Base-by-base conservation (phyloP, 345 rosid genomes). In the Reutealis trisperma region DNA sequence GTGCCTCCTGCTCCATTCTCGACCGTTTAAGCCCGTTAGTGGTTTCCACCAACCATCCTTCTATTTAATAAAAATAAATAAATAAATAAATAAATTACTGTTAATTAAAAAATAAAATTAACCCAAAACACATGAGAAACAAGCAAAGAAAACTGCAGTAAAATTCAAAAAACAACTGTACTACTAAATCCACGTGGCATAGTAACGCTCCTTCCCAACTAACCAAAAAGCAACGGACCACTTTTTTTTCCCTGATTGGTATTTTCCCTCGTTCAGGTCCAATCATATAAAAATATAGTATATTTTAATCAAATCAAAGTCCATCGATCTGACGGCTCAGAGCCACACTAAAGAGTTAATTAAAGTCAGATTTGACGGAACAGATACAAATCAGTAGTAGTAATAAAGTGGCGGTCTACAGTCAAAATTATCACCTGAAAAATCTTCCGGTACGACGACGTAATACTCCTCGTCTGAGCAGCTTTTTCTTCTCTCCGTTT, bases 401-500 rank as follows among this genome's bases (percentile, higher is more conserved):
- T 18, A 67, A 64, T 37, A 37, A 37, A 37, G 6, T 37, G 41
- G 41, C 73, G 61, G 67, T 71, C 22, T 11, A 1, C 32, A 22
- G 21, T 24, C 62, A 67, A 37, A 27, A 37, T 37, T 54, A 1
- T 24, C 82, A 94, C 98, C 97, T 79, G 94, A 84, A 75, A 89
- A 81, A 65, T 83, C 84, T 52, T 88, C 88, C 19, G 90, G 94
- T 61, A 85, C 87, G 72, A 86, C 13, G 67, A 78, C 87, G 71
- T 74, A 84, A 59, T 74, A 82, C 67, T 88, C 91, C 41, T 82
- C 84, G 64, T 91, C 96, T 21, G 97, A 90, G 72, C 94, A 88
- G 73, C 93, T 92, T 83, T 86, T 92, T 66, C 96, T 88, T 83
- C 90, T 85, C 73, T 84, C 88, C 21, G 71, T 73, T 60, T 71